Evolutionary conservation across 1,139 yeast species (phyloP), one percentile per base, ranked within the genome.

Genomic region (Candida glucosophila): DNA sequence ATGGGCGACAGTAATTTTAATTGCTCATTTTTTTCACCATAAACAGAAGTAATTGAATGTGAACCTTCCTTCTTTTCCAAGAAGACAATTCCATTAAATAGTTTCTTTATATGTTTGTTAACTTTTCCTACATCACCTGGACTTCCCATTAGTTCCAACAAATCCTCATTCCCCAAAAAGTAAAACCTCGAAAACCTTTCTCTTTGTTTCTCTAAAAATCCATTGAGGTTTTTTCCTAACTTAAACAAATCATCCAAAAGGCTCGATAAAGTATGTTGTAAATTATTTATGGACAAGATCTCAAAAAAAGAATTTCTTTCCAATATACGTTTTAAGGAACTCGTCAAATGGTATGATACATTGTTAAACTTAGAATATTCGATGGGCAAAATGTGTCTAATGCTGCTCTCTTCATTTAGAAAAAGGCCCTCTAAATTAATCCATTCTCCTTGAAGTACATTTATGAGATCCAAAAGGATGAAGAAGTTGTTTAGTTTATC

Each of bases 371-470:
- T 58, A 0, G 79, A 51, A 1, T 78, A 58, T 39, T 86, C 97
- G 4, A 72, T 49, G 0, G 94, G 93, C 8, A 88, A 55, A 3
- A 83, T 53, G 17, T 57, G 62, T 26, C 67, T 61, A 15, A 88
- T 71, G 22, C 80, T 86, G 24, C 41, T 48, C 15, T 41, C 44
- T 1, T 63, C 56, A 29, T 69, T 71, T 9, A 71, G 73, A 43
- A 90, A 80, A 0, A 86, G 74, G 1, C 95, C 95, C 35, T 74
- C 79, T 12, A 88, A 61, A 42, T 88, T 85, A 2, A 83, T 73
- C 94, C 95, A 88, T 40, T 79, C 85, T n/a, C 79, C 59, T 47
- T 90, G 97, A 2, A 77, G 83, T 24, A 83, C 95, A 21, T 80
- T 65, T 93, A 95, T 86, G 0, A 55, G 44, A 38, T 77, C 86